Evolutionary conservation across 1,139 yeast species (phyloP), one percentile per base, ranked within the genome.

Genomic region (Fermentozyma sake): DNA sequence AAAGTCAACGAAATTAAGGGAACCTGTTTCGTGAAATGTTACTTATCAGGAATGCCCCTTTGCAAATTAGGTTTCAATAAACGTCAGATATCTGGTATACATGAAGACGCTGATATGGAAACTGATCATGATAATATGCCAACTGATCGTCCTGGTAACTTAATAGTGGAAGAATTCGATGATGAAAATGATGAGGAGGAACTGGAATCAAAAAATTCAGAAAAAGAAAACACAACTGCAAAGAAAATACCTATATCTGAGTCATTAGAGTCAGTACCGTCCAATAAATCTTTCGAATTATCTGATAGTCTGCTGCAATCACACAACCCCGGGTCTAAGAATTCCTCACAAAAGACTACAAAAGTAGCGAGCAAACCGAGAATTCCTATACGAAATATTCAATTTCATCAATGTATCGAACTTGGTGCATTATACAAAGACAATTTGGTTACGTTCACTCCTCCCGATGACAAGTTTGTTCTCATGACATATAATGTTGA

Each of bases 381-480:
- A 23, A 53, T 61, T 2, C 70, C 71, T 2, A 55, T 65, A 14
- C 41, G 61, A n/a, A 62, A 62, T 35, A 62, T 64, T 23, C 72
- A 63, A 41, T 67, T 64, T 34, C 72, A 67, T 30, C 73, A 66
- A 46, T 67, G 72, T 41, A 62, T 65, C 4, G 59, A 65, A 33
- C 44, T 67, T 15, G 58, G 60, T 12, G 44, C 64, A 10, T 48
- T 67, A 9, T 64, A 66, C 39, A 44, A 53, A 12, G 57, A 63
- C 9, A 63, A 63, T 37, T 39, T 65, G 16, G 55, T 67, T 19
- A 50, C 55, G n/a, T 67, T 67, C 37, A 60, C 61, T 4, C 73
- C 73, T 1, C 72, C 73, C 0, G 73, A 67, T 32, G 72, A 65
- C 34, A 54, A 61, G 37, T 67, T 67, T 33, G 45, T 50, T 3